These are phyloP conservation scores for Colletotrichum sp. DNA, from an alignment of 2,329 filamentous ascomycete genomes.

Conservation along the genomic window DNA sequence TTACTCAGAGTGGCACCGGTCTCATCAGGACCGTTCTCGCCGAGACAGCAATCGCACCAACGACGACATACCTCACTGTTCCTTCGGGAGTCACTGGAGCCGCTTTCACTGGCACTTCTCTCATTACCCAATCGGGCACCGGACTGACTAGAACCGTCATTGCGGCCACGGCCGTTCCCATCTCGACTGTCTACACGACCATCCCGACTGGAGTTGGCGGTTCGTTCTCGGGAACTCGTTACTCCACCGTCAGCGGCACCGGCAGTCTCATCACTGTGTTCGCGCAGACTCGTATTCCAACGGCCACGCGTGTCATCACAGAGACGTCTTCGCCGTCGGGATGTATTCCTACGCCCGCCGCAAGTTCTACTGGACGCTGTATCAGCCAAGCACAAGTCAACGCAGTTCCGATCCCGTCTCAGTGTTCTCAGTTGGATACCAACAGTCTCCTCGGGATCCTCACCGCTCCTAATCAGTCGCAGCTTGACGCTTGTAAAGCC, in stretches of 20 bases:
- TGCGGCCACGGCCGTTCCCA: background rate
- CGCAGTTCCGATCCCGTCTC: background rate
- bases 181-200: background rate
- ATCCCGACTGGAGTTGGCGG: background rate
- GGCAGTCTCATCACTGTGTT: background rate
- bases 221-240: background rate
- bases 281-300: background rate
- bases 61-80: background rate
- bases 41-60: background rate
- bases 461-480: background rate
- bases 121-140: background rate
- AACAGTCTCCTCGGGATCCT: no score
- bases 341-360: background rate
- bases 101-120: background rate
- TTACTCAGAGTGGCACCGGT: background rate
- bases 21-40: background rate
- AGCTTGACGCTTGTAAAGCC: fast-evolving
- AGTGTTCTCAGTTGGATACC: background rate
- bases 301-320: background rate
- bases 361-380: background rate
- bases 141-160: background rate
- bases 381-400: background rate
- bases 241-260: background rate
- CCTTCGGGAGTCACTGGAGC: background rate
- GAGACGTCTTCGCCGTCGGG: background rate